phyloP scores from a whole-genome alignment of 768 basidiomycete species.

The Antrodiella citrinella region DNA sequence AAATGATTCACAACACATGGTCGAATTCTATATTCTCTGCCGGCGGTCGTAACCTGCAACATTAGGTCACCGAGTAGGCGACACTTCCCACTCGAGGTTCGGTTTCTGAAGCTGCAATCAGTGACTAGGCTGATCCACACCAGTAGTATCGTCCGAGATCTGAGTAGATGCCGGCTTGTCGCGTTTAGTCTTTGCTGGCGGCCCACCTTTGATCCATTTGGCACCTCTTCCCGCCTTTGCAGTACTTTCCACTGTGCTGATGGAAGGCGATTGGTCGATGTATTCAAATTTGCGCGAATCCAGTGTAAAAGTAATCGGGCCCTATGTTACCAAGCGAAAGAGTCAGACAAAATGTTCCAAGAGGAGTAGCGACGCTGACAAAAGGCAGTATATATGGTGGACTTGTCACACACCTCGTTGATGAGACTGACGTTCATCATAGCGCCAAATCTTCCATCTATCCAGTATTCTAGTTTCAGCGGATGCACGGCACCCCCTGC shows the following conservation, averaged over 20 bases:
- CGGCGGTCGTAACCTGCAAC: neutral
- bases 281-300: conserved; percentile 79
- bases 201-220: neutral
- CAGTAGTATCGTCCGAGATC: neutral
- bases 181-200: neutral
- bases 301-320: conserved; percentile 78
- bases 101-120: neutral
- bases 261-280: conserved; percentile 21
- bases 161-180: neutral
- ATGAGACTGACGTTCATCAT: conserved; percentile 90
- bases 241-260: conserved; percentile 3
- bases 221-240: neutral
- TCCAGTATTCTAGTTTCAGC: conserved; percentile 6
- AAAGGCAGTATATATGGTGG: conserved; percentile 1
- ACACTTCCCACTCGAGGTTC: neutral
- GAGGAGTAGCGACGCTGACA: neutral
- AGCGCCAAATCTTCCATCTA: conserved; percentile 91
- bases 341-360: conserved; percentile 4
- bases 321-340: conserved; percentile 33
- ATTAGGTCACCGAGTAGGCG: neutral
- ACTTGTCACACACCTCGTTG: conserved; percentile 60
- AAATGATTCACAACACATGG: neutral
- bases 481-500: conserved; percentile 7
- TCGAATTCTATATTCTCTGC: neutral
- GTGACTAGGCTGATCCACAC: neutral